Percentiles rank a stretch among this genome's conserved stretches.
Conservation (phyloP, 176 grass and related monocot species). For the Oryza australiensis region DNA sequence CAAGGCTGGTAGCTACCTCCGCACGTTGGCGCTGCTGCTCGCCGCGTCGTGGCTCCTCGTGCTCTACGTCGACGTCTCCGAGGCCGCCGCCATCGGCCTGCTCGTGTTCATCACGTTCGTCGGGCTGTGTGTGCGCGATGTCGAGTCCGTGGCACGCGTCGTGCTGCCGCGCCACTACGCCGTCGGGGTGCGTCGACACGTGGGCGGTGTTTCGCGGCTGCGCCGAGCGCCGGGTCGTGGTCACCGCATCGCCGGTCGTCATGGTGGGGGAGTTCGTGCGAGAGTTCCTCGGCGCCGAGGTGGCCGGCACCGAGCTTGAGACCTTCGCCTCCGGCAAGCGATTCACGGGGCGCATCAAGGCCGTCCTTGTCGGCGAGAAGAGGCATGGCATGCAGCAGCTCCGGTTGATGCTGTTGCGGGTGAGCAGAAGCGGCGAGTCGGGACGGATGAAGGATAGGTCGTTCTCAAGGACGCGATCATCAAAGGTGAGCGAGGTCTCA, state of each 20-base stretch:
- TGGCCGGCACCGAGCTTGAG: slow-evolving; percentile 73
- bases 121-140: slow-evolving; percentile 49
- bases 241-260: slow-evolving; percentile 73
- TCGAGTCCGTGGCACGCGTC: slow-evolving; percentile 60
- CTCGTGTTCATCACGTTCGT: slow-evolving; percentile 72
- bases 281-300: slow-evolving; percentile 68
- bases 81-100: slow-evolving; percentile 72
- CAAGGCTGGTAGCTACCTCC: slow-evolving; percentile 66
- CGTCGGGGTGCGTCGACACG: slow-evolving; percentile 66
- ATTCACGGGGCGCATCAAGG: slow-evolving; percentile 49
- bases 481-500: too few species aligned
- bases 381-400: too few species aligned
- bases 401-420: too few species aligned
- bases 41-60: slow-evolving; percentile 54
- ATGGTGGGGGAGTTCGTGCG: slow-evolving; percentile 66
- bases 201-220: slow-evolving; percentile 67
- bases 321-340: slow-evolving; percentile 16
- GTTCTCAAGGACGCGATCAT: too few species aligned
- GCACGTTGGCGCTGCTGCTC: slow-evolving; percentile 53
- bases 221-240: slow-evolving; percentile 45
- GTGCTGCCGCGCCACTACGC: slow-evolving; percentile 87
- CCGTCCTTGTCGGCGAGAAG: slow-evolving; percentile 59
- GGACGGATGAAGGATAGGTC: too few species aligned
- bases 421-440: too few species aligned
- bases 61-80: slow-evolving; percentile 65